These are phyloP conservation scores for Rubroboletus pulcherrimus DNA, from an alignment of 768 basidiomycete species.

Conservation along the genomic window DNA sequence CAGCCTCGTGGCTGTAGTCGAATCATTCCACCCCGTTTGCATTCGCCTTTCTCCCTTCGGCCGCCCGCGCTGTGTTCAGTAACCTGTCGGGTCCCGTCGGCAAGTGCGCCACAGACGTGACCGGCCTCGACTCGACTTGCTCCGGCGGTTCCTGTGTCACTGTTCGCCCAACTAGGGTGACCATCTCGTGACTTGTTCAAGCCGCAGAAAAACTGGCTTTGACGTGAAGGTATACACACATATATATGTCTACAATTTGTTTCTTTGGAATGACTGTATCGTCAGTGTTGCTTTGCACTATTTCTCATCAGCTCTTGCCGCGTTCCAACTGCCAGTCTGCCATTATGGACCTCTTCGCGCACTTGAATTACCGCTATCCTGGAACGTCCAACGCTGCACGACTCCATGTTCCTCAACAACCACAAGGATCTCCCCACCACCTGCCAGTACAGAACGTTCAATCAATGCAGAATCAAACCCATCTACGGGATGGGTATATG, in stretches of 20 bases:
- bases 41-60: conserved; percentile 3
- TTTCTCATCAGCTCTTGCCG: background rate
- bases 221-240: conserved; percentile 15
- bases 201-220: background rate
- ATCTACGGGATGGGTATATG: background rate
- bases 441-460: background rate
- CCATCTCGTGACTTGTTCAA: background rate
- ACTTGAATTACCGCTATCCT: conserved; percentile 17
- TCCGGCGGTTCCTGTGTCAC: background rate
- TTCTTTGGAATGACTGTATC: conserved; percentile 1
- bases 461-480: background rate
- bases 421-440: background rate
- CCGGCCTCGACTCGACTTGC: background rate
- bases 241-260: background rate
- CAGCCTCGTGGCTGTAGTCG: conserved; percentile 13
- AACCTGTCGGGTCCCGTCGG: conserved; percentile 1
- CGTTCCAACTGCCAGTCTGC: background rate
- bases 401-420: conserved; percentile 2
- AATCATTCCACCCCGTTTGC: background rate
- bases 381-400: background rate
- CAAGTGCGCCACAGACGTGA: conserved; percentile 4
- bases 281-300: background rate
- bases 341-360: conserved; percentile 15
- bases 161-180: background rate
- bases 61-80: conserved; percentile 5